A percentile compares a stretch with the other conserved stretches of the same genome.
These are phyloP conservation scores for Penstemon eatonii DNA, from an alignment of 257 asterid species.

Conservation along the genomic window DNA sequence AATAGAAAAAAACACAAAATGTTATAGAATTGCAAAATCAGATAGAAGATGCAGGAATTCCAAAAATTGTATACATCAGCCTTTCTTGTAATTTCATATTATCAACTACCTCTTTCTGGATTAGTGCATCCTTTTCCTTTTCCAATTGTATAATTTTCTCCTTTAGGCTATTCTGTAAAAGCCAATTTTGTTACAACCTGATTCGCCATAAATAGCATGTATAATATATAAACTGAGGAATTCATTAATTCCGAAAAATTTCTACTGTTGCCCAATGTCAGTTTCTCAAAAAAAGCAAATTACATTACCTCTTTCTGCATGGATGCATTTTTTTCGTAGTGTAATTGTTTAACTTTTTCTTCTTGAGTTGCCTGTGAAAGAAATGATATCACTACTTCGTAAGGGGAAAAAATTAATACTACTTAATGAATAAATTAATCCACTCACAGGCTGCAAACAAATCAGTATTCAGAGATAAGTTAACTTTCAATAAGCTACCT, in stretches of 20 bases:
- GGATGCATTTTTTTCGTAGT: constrained; percentile 41
- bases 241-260: constrained; percentile 17
- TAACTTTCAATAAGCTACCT: constrained; percentile 39
- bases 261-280: constrained; percentile 1
- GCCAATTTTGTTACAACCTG: constrained; percentile 32
- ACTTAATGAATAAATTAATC: constrained; percentile 19
- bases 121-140: constrained; percentile 43
- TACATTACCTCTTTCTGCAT: constrained; percentile 47
- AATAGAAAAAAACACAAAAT: not conserved
- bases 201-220: constrained; percentile 26
- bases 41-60: not conserved
- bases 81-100: constrained; percentile 6
- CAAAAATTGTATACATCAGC: constrained; percentile 13
- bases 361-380: constrained; percentile 43
- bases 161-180: constrained; percentile 51
- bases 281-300: constrained; percentile 21
- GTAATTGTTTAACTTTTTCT: constrained; percentile 44
- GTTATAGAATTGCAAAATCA: not conserved
- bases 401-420: constrained; percentile 4
- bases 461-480: not conserved
- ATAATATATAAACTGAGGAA: constrained; percentile 8
- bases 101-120: constrained; percentile 55
- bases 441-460: constrained; percentile 18
- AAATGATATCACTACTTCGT: constrained; percentile 15
- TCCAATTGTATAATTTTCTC: constrained; percentile 47